A percentile compares a stretch with the other conserved stretches of the same genome.
Evolutionary conservation across 1,284 basidiomycete genomes (phyloP).

Genomic region (Sanghuangporus baumii): DNA sequence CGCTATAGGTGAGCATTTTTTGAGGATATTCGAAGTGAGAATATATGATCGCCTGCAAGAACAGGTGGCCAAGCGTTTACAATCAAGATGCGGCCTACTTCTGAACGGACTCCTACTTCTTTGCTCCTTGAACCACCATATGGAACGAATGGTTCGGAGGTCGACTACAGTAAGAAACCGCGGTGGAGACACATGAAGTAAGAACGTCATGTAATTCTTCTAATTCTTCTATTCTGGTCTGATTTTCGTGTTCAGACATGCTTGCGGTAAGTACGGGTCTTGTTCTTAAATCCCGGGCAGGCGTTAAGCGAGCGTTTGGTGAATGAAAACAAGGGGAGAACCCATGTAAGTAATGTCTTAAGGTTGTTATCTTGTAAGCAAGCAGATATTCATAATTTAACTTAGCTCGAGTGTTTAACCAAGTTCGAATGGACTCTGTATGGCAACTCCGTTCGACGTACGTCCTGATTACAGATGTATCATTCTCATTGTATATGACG

Average conservation of each 20-base stretch:
- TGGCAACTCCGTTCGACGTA: slow-evolving; percentile 40
- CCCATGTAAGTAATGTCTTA: slow-evolving; percentile 16
- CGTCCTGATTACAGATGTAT: not conserved
- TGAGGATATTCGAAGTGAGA: slow-evolving; percentile 7
- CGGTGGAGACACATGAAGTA: slow-evolving; percentile 25
- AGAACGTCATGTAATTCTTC: not conserved
- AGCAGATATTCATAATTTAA: not conserved
- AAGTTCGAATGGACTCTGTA: slow-evolving; percentile 35
- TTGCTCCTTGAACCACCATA: slow-evolving; percentile 28
- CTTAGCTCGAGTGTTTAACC: slow-evolving; percentile 9
- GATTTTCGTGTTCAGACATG: not conserved
- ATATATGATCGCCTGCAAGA: not conserved
- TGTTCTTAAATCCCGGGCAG: not conserved
- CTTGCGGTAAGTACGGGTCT: not conserved
- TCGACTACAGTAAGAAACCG: slow-evolving; percentile 17
- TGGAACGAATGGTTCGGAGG: slow-evolving; percentile 16
- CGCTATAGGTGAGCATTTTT: slow-evolving; percentile 28
- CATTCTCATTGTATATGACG: not conserved
- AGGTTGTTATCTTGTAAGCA: not conserved
- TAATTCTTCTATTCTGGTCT: too few species aligned
- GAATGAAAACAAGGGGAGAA: slow-evolving; percentile 19
- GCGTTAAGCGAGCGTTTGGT: not conserved
- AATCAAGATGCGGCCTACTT: slow-evolving; percentile 32
- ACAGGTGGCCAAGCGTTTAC: slow-evolving; percentile 33
- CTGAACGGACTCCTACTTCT: slow-evolving; percentile 25